phyloP scores from a whole-genome alignment of 441 rosid species.

The Bocquillonia castaneifolia region DNA sequence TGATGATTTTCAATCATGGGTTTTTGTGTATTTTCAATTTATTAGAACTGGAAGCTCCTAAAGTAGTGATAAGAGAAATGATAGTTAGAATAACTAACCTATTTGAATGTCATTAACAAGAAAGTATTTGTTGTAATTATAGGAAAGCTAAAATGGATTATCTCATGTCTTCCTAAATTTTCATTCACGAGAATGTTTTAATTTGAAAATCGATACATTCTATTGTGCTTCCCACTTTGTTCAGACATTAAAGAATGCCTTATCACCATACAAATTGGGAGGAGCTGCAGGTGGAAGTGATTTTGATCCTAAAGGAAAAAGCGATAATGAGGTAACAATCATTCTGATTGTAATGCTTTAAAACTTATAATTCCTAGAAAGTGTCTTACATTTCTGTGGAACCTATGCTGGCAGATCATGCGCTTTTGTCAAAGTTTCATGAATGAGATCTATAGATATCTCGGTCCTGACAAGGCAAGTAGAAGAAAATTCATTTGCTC shows the following conservation, averaged over 20 bases:
- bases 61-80: constrained; percentile 9
- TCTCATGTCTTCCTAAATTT: neutral
- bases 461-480: constrained; percentile 89
- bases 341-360: constrained; percentile 12
- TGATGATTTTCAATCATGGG: constrained; percentile 2
- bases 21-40: constrained; percentile 8
- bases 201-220: constrained; percentile 7
- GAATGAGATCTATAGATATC: constrained; percentile 85
- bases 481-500: constrained; percentile 3
- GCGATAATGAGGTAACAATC: constrained; percentile 81
- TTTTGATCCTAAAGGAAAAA: constrained; percentile 98
- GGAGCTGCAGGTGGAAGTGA: constrained; percentile 99
- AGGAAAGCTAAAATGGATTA: constrained; percentile 12
- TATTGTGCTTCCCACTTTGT: constrained; percentile 16
- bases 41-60: neutral
- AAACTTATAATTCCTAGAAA: constrained; percentile 19
- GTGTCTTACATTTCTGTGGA: constrained; percentile 30
- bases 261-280: constrained; percentile 95
- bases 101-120: neutral
- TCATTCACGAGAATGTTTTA: constrained; percentile 10
- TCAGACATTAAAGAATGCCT: constrained; percentile 93
- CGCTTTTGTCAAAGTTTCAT: constrained; percentile 99
- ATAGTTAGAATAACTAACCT: neutral
- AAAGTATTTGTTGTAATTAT: constrained; percentile 15
- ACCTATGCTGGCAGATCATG: constrained; percentile 68